Evolutionary conservation across 2,329 filamentous ascomycete species (phyloP).

Genomic region (Clathrospora elynae): DNA sequence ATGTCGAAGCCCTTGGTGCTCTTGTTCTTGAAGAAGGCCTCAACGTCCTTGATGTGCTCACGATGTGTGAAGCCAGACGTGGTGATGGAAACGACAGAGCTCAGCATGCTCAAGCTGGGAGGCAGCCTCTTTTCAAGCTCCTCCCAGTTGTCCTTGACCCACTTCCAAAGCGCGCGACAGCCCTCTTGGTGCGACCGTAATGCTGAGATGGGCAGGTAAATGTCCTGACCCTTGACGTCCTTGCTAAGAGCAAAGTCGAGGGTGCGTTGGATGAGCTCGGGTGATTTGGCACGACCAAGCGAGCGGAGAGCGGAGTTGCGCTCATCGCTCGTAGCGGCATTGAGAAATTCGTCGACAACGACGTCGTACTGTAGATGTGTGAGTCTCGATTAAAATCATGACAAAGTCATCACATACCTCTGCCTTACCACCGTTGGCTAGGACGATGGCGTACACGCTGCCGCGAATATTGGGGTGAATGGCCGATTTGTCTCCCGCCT

Average conservation of each 20-base stretch:
- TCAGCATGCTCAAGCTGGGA: slow-evolving; percentile 84
- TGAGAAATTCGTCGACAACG: slow-evolving; percentile 75
- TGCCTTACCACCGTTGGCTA: slow-evolving; percentile 82
- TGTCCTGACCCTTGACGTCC: slow-evolving; percentile 91
- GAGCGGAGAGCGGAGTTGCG: slow-evolving; percentile 87
- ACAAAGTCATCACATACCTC: slow-evolving; percentile 60
- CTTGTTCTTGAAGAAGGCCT: slow-evolving; percentile 80
- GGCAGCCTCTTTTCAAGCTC: slow-evolving; percentile 78
- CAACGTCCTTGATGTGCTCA: slow-evolving; percentile 75
- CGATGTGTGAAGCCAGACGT: slow-evolving; percentile 79
- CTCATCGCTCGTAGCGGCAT: slow-evolving; percentile 79
- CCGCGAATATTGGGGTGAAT: slow-evolving; percentile 90
- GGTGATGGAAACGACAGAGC: slow-evolving; percentile 80
- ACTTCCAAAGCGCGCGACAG: slow-evolving; percentile 78
- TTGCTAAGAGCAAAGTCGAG: slow-evolving; percentile 74
- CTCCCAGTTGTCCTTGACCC: slow-evolving; percentile 91
- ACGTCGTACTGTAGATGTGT: slow-evolving; percentile 68
- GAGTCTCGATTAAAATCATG: slow-evolving; percentile 17
- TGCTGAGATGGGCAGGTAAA: slow-evolving; percentile 84
- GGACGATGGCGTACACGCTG: slow-evolving; percentile 81
- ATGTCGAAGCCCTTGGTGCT: slow-evolving; percentile 89
- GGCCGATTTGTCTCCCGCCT: slow-evolving; percentile 75
- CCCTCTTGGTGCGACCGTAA: slow-evolving; percentile 78
- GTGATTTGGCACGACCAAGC: slow-evolving; percentile 77
- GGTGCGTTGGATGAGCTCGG: slow-evolving; percentile 80